phyloP scores from a whole-genome alignment of 2,329 filamentous ascomycete species.

The Ceratocystiopsis minuta region DNA sequence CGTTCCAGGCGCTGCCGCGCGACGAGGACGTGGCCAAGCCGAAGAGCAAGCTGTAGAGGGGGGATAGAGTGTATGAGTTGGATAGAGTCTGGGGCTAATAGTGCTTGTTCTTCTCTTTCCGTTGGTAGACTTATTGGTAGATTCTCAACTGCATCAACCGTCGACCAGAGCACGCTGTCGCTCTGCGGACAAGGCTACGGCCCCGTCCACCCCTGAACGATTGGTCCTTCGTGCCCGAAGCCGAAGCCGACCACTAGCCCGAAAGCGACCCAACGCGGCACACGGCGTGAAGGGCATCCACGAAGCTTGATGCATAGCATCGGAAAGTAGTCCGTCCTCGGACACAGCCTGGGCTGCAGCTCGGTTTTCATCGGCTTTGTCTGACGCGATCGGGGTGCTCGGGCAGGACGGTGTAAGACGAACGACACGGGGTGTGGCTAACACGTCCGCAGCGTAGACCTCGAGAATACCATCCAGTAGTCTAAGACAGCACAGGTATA shows the following conservation, averaged over 20 bases:
- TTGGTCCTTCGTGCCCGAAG: not conserved
- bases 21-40: not conserved
- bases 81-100: too few relatives aligned
- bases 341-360: not conserved
- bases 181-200: too few relatives aligned
- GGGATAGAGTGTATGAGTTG: not conserved
- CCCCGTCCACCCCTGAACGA: too few relatives aligned
- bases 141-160: too few relatives aligned
- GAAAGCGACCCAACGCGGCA: not conserved
- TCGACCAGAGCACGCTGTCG: too few relatives aligned
- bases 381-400: too few relatives aligned
- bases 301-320: not conserved
- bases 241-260: not conserved
- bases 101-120: too few relatives aligned
- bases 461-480: too few relatives aligned
- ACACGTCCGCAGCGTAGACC: too few relatives aligned
- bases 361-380: not conserved
- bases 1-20: constrained; percentile 4
- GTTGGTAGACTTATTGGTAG: too few relatives aligned
- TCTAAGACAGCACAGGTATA: too few relatives aligned
- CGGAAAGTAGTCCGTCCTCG: not conserved
- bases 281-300: not conserved
- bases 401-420: not conserved
- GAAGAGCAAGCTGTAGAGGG: constrained; percentile 1
- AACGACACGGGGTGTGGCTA: too few relatives aligned